These are phyloP conservation scores for Yamadazyma friedrichii DNA, from an alignment of 1,139 yeast species.

Conservation along the genomic window DNA sequence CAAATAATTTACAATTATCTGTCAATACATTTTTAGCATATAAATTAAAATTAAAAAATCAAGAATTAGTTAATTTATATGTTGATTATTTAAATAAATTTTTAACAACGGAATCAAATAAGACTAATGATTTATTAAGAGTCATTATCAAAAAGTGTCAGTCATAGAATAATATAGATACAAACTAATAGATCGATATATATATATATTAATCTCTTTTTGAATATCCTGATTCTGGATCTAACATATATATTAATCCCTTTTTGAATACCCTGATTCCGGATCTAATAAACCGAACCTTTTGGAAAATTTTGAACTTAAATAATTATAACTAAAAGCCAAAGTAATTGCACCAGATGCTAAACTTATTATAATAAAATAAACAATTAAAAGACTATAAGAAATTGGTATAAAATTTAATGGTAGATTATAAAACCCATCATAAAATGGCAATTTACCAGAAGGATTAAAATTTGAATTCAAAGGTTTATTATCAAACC, in stretches of 20 bases:
- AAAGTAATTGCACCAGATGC: constrained; percentile 27
- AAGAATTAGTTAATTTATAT: constrained; percentile 45
- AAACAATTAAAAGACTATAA: constrained; percentile 20
- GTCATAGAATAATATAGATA: background rate
- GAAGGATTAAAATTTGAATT: constrained; percentile 13
- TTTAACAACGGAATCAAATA: constrained; percentile 23
- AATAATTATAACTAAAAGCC: constrained; percentile 23
- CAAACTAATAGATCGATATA: too few species aligned
- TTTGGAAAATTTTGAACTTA: constrained; percentile 20
- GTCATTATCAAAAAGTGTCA: constrained; percentile 32
- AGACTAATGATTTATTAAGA: constrained; percentile 29
- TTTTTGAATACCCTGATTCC: constrained; percentile 27
- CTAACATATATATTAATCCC: constrained; percentile 24
- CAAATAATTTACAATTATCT: constrained; percentile 62
- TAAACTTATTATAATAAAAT: constrained; percentile 23
- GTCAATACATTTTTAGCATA: constrained; percentile 72
- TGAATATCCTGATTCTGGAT: constrained; percentile 25
- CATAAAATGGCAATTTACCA: constrained; percentile 34
- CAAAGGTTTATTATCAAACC: constrained; percentile 39
- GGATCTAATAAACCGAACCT: constrained; percentile 25
- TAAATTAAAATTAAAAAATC: constrained; percentile 39
- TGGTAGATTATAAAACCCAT: constrained; percentile 46
- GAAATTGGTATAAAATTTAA: constrained; percentile 28
- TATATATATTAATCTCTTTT: constrained; percentile 21
- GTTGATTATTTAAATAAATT: constrained; percentile 38